Evolutionary conservation across 2,329 filamentous ascomycete genomes (phyloP).

Genomic region (Tolypocladium tropicale): DNA sequence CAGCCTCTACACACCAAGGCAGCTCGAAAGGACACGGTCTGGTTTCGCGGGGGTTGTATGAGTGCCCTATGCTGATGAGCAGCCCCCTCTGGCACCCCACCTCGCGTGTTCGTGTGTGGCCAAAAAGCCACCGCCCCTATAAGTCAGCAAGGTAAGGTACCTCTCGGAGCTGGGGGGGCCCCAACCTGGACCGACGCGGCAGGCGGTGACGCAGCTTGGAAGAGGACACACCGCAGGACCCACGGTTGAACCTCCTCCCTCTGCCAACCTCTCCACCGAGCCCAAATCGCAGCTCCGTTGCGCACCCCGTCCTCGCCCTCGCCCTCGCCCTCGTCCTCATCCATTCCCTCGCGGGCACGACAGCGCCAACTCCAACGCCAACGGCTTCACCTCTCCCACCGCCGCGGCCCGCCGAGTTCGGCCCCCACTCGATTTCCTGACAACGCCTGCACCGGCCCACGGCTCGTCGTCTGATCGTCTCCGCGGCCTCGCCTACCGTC

Average conservation of each 20-base stretch:
- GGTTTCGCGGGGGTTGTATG: not conserved
- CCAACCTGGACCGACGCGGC: not conserved
- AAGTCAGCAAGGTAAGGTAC: not conserved
- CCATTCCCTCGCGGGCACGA: not conserved
- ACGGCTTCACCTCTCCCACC: constrained; percentile 1
- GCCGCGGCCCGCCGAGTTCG: constrained; percentile 2
- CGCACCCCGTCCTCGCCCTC: not conserved
- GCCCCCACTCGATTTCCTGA: constrained; percentile 1
- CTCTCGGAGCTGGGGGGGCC: not conserved
- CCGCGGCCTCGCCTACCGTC: not conserved
- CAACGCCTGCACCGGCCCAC: constrained; percentile 5
- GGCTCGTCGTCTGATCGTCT: constrained; percentile 1
- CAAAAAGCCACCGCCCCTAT: not conserved
- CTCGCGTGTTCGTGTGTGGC: not conserved
- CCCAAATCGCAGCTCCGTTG: constrained; percentile 1
- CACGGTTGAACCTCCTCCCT: not conserved
- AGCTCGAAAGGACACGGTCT: not conserved
- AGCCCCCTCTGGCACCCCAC: too few species aligned
- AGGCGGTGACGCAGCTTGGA: constrained; percentile 1
- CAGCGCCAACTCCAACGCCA: constrained; percentile 3
- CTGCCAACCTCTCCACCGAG: constrained; percentile 2
- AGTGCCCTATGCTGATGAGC: too few species aligned
- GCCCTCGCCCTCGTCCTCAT: not conserved
- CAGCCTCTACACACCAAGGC: not conserved
- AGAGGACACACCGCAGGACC: constrained; percentile 4